Conservation (phyloP, 2,329 filamentous ascomycete species). For the Fusarium aywerte region DNA sequence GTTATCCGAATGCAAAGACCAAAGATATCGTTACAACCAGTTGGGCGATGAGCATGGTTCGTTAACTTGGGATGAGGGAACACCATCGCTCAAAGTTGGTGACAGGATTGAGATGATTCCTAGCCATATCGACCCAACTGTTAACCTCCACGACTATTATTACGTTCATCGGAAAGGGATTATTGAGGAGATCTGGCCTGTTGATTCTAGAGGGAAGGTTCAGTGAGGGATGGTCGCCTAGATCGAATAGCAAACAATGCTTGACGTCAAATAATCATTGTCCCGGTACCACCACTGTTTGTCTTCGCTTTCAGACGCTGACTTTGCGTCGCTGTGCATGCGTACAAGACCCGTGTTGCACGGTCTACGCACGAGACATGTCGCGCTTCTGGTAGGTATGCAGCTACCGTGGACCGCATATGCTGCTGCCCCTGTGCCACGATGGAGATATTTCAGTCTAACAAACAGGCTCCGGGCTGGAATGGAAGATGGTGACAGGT, state of each 20-base stretch:
- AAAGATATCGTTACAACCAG: conserved; percentile 6
- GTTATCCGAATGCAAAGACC: conserved; percentile 30
- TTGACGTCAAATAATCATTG: too few species aligned
- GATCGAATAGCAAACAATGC: not conserved
- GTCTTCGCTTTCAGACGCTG: too few species aligned
- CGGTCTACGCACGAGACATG: too few species aligned
- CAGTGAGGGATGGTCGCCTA: not conserved
- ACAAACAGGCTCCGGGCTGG: too few species aligned
- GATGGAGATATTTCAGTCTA: too few species aligned
- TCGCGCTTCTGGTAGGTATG: too few species aligned
- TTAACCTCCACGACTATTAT: conserved; percentile 37
- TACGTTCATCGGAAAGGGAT: conserved; percentile 26
- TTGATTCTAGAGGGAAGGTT: conserved; percentile 36
- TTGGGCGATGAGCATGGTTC: conserved; percentile 38
- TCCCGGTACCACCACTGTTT: too few species aligned
- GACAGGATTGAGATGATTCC: conserved; percentile 38
- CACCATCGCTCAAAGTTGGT: conserved; percentile 6
- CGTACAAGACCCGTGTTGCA: too few species aligned
- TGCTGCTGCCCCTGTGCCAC: too few species aligned
- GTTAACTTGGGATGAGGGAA: conserved; percentile 18
- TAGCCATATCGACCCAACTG: conserved; percentile 37
- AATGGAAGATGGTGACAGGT: too few species aligned
- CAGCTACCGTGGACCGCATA: too few species aligned
- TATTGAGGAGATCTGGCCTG: conserved; percentile 30
- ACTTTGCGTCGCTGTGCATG: too few species aligned